Evolutionary conservation across 2,329 filamentous ascomycete species (phyloP), one percentile per base, ranked within the genome.

Genomic region (Calonectria pauciramosa): DNA sequence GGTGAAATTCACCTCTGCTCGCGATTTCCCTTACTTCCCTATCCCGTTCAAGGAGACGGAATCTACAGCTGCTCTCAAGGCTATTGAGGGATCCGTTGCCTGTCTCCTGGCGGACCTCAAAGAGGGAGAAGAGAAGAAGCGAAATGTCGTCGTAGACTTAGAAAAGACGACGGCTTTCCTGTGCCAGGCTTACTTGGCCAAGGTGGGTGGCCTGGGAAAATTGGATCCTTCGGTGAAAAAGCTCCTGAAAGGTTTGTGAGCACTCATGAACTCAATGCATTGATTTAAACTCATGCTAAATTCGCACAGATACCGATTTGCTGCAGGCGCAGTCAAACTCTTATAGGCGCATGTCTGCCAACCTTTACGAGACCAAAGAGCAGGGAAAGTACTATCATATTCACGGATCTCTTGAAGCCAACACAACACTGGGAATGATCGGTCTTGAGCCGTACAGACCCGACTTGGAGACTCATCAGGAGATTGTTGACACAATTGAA

Each of bases 361-460:
- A 94, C 75, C 85, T 95, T 1, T 95, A 95, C 84, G 88, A 90
- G 79, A 94, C 93, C 11, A 92, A 91, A 81, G 89, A 87, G n/a
- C 85, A 87, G 1, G 91, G 90, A n/a, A 88, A 93, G 80, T 95
- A 91, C 80, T 95, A 94, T 81, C 94, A 95, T 80, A 93, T 95
- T 32, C 94, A 95, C 81, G 93, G 94, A 56, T 95, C 93, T 0
- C 85, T 95, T 0, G 93, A 95, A 78, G 93, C 94, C 4, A 92
- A 91, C 13, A 93, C 90, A 10, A 94, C 93, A 0, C 85, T 95
- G 34, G 88, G 90, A 56, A 95, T 95, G 93, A 89, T 95, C 77
- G 93, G 93, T 0, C 84, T 95, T 7, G 89, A 92, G 65, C 87
- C 92, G 0, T 88, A 91, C 70, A 86, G 90, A 8, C 91, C 92